Conservation (phyloP, 176 grass and related monocot species). For the Zea mays region DNA sequence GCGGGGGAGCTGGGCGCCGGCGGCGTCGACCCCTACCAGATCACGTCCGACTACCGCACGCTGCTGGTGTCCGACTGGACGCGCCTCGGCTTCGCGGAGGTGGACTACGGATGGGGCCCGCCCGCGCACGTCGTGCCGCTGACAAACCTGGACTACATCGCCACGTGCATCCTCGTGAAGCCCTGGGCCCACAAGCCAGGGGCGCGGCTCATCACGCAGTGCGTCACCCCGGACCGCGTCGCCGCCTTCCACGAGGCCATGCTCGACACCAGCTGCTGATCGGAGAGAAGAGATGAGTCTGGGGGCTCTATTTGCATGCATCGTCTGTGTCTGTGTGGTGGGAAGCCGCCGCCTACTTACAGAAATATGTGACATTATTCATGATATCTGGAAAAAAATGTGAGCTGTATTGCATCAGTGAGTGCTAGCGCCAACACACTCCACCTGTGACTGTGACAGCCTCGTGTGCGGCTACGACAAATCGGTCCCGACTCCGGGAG, state of each 20-base stretch:
- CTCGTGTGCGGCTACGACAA: too few species aligned
- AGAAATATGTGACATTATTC: not conserved
- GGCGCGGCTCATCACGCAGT: slow-evolving; percentile 77
- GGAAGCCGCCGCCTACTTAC: slow-evolving; percentile 39
- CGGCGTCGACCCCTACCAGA: slow-evolving; percentile 70
- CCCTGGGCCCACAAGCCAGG: slow-evolving; percentile 72
- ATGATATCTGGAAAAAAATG: not conserved
- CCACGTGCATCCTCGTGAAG: slow-evolving; percentile 84
- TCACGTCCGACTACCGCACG: slow-evolving; percentile 76
- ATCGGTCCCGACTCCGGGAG: too few species aligned
- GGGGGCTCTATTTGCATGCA: too few species aligned
- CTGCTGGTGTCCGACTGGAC: slow-evolving; percentile 91
- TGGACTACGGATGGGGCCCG: slow-evolving; percentile 86
- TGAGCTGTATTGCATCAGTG: not conserved
- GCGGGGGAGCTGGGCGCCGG: slow-evolving; percentile 32
- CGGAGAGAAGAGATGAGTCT: too few species aligned
- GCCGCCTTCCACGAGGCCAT: slow-evolving; percentile 70
- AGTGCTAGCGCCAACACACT: not conserved
- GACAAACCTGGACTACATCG: slow-evolving; percentile 90
- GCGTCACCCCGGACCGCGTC: slow-evolving; percentile 61
- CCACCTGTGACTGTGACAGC: not conserved
- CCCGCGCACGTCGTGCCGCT: slow-evolving; percentile 81
- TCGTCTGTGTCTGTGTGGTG: slow-evolving; percentile 9
- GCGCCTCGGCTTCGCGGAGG: slow-evolving; percentile 76
- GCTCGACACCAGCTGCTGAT: slow-evolving; percentile 48